A percentile compares a stretch with the other conserved stretches of the same genome.
These are phyloP conservation scores for Moesziomyces sp. DNA, from an alignment of 1,284 basidiomycete species.

Conservation along the genomic window DNA sequence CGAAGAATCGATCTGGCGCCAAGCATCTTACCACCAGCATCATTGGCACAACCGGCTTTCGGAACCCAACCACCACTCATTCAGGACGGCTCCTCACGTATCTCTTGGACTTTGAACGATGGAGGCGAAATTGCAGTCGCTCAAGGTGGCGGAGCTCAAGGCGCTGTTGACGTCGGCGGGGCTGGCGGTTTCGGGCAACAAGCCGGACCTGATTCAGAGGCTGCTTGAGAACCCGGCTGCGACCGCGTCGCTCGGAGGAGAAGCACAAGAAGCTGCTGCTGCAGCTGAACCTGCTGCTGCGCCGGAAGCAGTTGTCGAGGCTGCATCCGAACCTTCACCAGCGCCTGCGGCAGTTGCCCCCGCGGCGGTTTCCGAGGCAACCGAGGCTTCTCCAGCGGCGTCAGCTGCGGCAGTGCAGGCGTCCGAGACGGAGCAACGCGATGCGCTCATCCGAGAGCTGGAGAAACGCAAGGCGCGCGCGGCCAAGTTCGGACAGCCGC, in stretches of 20 bases:
- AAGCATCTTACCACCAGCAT: not conserved
- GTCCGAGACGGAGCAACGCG: slow-evolving; percentile 39
- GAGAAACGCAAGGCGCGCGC: slow-evolving; percentile 63
- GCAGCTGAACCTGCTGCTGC: slow-evolving; percentile 6
- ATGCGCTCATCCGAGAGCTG: slow-evolving; percentile 53
- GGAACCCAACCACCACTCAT: no score
- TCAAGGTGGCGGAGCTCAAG: slow-evolving; percentile 64
- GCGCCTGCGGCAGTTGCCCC: slow-evolving; percentile 10
- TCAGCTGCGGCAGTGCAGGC: not conserved
- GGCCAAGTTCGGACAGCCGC: slow-evolving; percentile 57
- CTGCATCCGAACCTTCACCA: slow-evolving; percentile 2
- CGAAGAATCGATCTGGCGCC: no score
- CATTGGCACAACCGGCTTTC: not conserved
- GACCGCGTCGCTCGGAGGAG: slow-evolving; percentile 25
- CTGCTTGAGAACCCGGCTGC: slow-evolving; percentile 62
- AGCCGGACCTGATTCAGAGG: slow-evolving; percentile 61
- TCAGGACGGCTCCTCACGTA: no score
- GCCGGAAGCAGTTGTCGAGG: not conserved
- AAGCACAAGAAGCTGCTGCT: not conserved
- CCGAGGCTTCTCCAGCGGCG: not conserved
- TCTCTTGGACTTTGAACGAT: slow-evolving; percentile 18
- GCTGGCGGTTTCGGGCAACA: slow-evolving; percentile 57
- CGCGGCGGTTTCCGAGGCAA: not conserved
- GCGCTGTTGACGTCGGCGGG: slow-evolving; percentile 47
- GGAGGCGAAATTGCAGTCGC: slow-evolving; percentile 58